Conservation (phyloP, 208 protist species). For the Leishmania mexicana region DNA sequence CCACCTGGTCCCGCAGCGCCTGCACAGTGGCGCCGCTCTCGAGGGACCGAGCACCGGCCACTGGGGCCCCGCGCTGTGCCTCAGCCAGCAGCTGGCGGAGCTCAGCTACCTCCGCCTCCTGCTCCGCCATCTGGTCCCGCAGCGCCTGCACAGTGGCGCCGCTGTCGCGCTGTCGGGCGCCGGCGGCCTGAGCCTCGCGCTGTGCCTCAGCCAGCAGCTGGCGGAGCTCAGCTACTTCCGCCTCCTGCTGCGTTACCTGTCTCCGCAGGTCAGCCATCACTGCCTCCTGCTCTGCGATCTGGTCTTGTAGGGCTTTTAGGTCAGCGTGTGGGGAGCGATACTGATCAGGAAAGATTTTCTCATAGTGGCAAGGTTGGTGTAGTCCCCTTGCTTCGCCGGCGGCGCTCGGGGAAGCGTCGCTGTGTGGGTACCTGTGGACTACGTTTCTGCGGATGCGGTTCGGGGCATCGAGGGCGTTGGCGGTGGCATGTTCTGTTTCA, state of each 20-base stretch:
- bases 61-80: neutral
- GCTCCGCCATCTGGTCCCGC: neutral
- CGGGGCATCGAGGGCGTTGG: too few relatives aligned
- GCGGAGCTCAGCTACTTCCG: constrained; percentile 9
- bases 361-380: too few relatives aligned
- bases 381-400: neutral
- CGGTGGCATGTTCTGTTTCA: too few relatives aligned
- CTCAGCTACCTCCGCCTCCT: constrained; percentile 1
- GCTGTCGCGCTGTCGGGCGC: neutral
- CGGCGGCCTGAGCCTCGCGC: neutral
- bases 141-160: neutral
- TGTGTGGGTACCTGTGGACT: too few relatives aligned
- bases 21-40: neutral
- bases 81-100: constrained; percentile 4
- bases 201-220: neutral
- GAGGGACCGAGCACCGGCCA: neutral
- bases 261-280: neutral
- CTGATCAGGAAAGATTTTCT: too few relatives aligned
- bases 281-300: constrained; percentile 1
- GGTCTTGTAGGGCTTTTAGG: constrained; percentile 10
- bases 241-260: constrained; percentile 8
- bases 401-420: neutral
- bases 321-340: neutral
- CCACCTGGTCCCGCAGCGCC: neutral
- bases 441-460: too few relatives aligned